phyloP scores from a whole-genome alignment of 2,329 filamentous ascomycete genomes.

The Trichophyton mentagrophytes region DNA sequence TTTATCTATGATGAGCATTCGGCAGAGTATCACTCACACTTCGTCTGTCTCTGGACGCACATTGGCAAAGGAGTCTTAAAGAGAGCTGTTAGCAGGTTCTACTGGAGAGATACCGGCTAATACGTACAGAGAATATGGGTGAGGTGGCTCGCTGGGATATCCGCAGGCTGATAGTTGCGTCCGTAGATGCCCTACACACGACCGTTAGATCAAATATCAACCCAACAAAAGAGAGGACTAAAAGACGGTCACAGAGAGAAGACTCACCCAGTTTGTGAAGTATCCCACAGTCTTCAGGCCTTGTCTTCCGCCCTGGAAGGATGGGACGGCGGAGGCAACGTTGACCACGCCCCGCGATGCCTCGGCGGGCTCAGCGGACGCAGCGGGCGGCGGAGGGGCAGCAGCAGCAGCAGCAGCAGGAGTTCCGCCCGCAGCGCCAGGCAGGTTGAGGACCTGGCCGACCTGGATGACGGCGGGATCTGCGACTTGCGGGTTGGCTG shows the following conservation, averaged over 20 bases:
- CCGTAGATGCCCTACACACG: slow-evolving; percentile 61
- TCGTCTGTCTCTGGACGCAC: slow-evolving; percentile 66
- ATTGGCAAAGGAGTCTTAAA: slow-evolving; percentile 68
- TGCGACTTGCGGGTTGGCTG: slow-evolving; percentile 12
- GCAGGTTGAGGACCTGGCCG: slow-evolving; percentile 12
- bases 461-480: slow-evolving; percentile 11
- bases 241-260: neutral
- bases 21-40: slow-evolving; percentile 40
- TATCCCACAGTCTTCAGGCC: slow-evolving; percentile 27
- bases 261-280: slow-evolving; percentile 35
- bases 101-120: neutral
- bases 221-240: neutral
- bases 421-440: neutral
- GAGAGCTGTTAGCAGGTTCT: neutral
- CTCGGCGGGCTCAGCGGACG: neutral
- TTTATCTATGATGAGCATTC: neutral
- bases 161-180: slow-evolving; percentile 68
- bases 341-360: neutral
- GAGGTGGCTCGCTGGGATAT: slow-evolving; percentile 66
- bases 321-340: neutral
- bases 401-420: slow-evolving; percentile 3
- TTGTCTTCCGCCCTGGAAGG: neutral
- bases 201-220: neutral
- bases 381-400: neutral
- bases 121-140: slow-evolving; percentile 62